phyloP scores from a whole-genome alignment of 768 basidiomycete species.

The Heimioporus sp. region DNA sequence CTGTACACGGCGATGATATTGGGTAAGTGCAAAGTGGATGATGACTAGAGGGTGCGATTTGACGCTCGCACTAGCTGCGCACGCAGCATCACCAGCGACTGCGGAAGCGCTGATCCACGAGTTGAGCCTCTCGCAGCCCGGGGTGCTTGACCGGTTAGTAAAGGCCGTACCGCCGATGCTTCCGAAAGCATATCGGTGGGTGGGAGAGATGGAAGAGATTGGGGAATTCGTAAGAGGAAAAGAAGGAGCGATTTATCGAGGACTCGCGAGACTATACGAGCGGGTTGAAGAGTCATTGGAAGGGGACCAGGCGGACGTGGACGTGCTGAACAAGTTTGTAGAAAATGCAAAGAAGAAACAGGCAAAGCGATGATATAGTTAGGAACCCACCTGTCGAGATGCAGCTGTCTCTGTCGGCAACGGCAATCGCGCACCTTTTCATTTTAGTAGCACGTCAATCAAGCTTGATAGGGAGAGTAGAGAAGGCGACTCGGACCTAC shows the following conservation, averaged over 20 bases:
- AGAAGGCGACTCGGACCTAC: no score
- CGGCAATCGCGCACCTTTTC: slow-evolving; percentile 19
- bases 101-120: slow-evolving; percentile 55
- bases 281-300: slow-evolving; percentile 41
- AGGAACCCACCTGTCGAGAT: slow-evolving; percentile 12
- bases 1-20: slow-evolving; percentile 56
- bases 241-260: slow-evolving; percentile 46
- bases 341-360: slow-evolving; percentile 38
- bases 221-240: slow-evolving; percentile 49
- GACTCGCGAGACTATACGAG: slow-evolving; percentile 45
- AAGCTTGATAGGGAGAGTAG: slow-evolving; percentile 7
- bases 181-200: slow-evolving; percentile 63
- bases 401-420: slow-evolving; percentile 12
- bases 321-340: slow-evolving; percentile 42
- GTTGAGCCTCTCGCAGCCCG: slow-evolving; percentile 45
- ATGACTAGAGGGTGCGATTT: not conserved
- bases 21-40: slow-evolving; percentile 31
- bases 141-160: slow-evolving; percentile 39
- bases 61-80: slow-evolving; percentile 39
- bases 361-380: not conserved
- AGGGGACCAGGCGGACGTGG: slow-evolving; percentile 38
- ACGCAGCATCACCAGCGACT: slow-evolving; percentile 58
- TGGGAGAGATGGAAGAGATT: slow-evolving; percentile 65
- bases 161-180: slow-evolving; percentile 46
- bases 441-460: slow-evolving; percentile 21